Evolutionary conservation across 2,329 filamentous ascomycete species (phyloP).

Genomic region (Arthrobotrys pseudoclavata): DNA sequence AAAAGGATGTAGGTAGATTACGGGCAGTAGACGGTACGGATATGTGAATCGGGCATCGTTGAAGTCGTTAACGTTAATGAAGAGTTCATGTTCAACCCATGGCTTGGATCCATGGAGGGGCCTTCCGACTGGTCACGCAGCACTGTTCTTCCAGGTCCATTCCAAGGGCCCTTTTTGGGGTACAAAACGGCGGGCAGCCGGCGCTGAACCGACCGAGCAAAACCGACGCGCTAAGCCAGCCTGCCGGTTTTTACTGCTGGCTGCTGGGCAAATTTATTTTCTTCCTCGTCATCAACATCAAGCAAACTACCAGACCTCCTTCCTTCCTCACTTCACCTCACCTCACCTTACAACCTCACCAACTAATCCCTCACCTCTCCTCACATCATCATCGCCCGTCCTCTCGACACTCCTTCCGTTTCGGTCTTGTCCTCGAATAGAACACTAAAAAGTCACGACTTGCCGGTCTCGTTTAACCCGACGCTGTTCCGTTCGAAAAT

Average conservation of each 20-base stretch:
- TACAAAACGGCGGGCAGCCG: slow-evolving; percentile 16
- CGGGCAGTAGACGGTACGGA: background rate
- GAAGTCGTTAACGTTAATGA: background rate
- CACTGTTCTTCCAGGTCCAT: background rate
- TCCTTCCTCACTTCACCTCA: slow-evolving; percentile 19
- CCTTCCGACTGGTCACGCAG: slow-evolving; percentile 39
- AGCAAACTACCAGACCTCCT: background rate
- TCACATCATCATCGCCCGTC: slow-evolving; percentile 54
- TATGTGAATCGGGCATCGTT: slow-evolving; percentile 1
- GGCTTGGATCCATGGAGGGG: slow-evolving; percentile 8
- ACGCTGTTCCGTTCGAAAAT: slow-evolving; percentile 18
- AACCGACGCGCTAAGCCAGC: background rate
- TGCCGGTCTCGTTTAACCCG: slow-evolving; percentile 14
- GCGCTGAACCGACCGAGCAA: slow-evolving; percentile 46
- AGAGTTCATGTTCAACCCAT: too few relatives aligned
- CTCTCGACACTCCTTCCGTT: slow-evolving; percentile 59
- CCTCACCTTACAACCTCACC: slow-evolving; percentile 14
- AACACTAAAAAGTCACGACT: slow-evolving; percentile 20
- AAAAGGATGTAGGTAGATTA: background rate
- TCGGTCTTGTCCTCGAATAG: slow-evolving; percentile 31
- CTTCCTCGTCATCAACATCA: slow-evolving; percentile 13
- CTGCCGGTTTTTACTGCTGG: background rate
- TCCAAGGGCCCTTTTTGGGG: slow-evolving; percentile 1
- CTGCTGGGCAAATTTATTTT: background rate
- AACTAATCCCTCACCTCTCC: slow-evolving; percentile 19